These are phyloP conservation scores for Coffea eugenioides DNA, from an alignment of 257 asterid genomes.

Conservation along the genomic window DNA sequence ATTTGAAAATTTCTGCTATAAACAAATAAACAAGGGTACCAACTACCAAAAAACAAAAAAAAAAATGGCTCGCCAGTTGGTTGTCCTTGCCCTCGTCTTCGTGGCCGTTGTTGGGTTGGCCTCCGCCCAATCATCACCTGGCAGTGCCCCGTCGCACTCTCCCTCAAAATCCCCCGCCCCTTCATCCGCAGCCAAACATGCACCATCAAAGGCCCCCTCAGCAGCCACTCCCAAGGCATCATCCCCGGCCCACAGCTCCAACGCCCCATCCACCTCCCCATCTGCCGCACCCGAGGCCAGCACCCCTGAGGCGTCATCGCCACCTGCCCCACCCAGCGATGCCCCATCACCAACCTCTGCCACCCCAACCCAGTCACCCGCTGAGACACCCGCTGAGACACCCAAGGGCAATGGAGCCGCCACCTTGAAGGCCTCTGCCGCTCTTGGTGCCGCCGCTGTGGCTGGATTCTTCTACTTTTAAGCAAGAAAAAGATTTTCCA, in stretches of 20 bases:
- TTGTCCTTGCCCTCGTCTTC: slow-evolving; percentile 44
- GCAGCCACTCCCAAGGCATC: not conserved
- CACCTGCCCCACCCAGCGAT: slow-evolving; percentile 39
- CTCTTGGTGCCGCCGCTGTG: slow-evolving; percentile 35
- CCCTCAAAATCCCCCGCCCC: slow-evolving; percentile 1
- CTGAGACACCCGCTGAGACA: slow-evolving; percentile 13
- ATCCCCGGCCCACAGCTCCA: not conserved
- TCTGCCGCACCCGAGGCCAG: not conserved
- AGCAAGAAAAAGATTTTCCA: not conserved
- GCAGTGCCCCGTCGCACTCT: slow-evolving; percentile 25
- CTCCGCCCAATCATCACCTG: slow-evolving; percentile 52
- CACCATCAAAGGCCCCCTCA: slow-evolving; percentile 12
- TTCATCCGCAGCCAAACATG: slow-evolving; percentile 1
- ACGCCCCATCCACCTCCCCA: slow-evolving; percentile 17
- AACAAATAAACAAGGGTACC: not conserved
- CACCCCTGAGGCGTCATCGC: slow-evolving; percentile 26
- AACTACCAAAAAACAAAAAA: not conserved
- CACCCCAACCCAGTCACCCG: slow-evolving; percentile 5
- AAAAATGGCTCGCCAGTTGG: slow-evolving; percentile 58
- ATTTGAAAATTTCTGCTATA: not conserved
- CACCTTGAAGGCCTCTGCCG: slow-evolving; percentile 46
- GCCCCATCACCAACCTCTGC: slow-evolving; percentile 19
- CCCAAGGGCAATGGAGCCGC: slow-evolving; percentile 32
- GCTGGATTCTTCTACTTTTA: slow-evolving; percentile 48
- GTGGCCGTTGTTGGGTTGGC: slow-evolving; percentile 46